Base-by-base conservation (phyloP, 2,329 filamentous ascomycete genomes). In the Xenoacremonium recifei region DNA sequence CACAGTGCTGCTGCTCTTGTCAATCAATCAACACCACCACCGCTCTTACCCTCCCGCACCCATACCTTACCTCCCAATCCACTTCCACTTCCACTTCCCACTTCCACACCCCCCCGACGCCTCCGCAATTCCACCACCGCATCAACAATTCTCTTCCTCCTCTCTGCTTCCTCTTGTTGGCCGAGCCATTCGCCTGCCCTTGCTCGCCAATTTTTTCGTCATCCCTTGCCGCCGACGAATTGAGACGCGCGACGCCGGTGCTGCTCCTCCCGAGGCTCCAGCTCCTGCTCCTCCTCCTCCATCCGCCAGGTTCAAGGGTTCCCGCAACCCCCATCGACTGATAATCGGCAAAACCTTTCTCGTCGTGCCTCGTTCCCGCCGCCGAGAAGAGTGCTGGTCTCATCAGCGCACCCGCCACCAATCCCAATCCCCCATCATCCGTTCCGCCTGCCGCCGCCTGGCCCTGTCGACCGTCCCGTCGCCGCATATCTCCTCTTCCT, bases 381-480 rank as follows among this genome's bases (percentile, higher is more conserved):
- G 23, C 23, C 13, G 13, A 27, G 23, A 13, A 9, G 13, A 13
- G 23, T 13, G 9, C 7, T 57, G 47, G 43, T 48, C 45, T 53
- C 51, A 50, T 45, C 39, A 40, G 31, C 39, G 31, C 39, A 31
- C 32, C 51, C 40, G 39, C 46, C 37, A 48, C 46, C 42, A 50
- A 49, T 35, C 41, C 42, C 40, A 11, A n/a, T n/a, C n/a, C n/a
- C n/a, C n/a, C n/a, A n/a, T n/a, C n/a, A n/a, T n/a, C n/a, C n/a
- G n/a, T n/a, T n/a, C n/a, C n/a, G 29, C 29, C 13, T 27, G 23
- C 29, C 17, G 29, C n/a, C 17, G 29, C 35, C 41, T 38, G 40
- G 21, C 40, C 41, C 37, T 25, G 35, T 47, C 46, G 44, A 37
- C 42, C 43, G 46, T 53, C 29, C 41, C 37, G 32, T 43, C 39